Base-by-base conservation (phyloP, 257 asterid species). In the Echites panduratus region DNA sequence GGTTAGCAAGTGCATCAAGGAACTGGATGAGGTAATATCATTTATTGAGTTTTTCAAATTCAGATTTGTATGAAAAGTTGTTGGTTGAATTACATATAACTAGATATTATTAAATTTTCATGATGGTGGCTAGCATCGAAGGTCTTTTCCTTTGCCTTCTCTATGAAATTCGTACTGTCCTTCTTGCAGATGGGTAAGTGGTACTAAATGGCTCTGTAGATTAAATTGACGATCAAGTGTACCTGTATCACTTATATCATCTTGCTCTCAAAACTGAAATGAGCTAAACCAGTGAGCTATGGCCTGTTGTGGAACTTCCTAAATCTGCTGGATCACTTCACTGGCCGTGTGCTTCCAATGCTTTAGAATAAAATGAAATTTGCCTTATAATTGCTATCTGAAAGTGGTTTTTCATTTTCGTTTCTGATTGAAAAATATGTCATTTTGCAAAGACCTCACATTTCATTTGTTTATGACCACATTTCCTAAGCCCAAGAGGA, bases 21-120 rank as follows among this genome's bases (percentile, higher is more conserved):
- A 95, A 72, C 84, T 95, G 59, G 78, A 79, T 29, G 72, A 81
- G 84, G 98, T 95, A 80, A 53, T 84, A 68, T 73, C 71, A 32
- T 52, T 58, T 54, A 40, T 75, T 47, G 48, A 17, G 44, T 26
- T 50, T 56, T 57, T 44, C 45, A 50, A 16, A n/a, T 40, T 5
- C 22, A 50, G 5, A n/a, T 14, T 56, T 47, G 17, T 35, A 38
- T 53, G 68, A 7, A 17, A 41, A 12, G 17, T 3, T 38, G 26
- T 1, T 22, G 20, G 53, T n/a, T 24, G 26, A 48, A 66, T n/a
- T 26, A 65, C 26, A 40, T 43, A 12, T 20, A 54, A 54, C 6
- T 2, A 54, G 12, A 24, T 22, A 9, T 56, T 22, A 14, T 22
- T 24, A 22, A 27, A 56, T 56, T 56, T 22, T 22, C 16, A 27